Evolutionary conservation across 78 protist genomes (phyloP), one percentile per base, ranked within the genome.

Genomic region (Blattamonas nauphoetae): DNA sequence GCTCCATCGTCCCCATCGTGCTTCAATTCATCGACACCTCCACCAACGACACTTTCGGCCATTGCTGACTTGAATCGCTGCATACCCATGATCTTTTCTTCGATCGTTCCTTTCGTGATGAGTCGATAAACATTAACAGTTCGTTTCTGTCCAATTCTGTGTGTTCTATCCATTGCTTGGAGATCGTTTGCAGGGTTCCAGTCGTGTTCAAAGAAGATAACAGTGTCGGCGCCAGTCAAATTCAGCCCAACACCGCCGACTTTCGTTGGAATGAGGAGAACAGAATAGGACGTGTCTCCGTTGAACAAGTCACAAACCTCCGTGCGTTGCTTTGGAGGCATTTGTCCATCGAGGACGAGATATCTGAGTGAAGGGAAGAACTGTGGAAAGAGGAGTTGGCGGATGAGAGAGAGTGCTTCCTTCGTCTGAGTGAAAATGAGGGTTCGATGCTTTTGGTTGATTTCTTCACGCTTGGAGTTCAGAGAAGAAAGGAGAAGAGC

Each of bases 161-260:
- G 93, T 32, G 90, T 89, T 33, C 93, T 86, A 21, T 85, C 91
- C 89, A 87, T 85, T 32, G 89, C 88, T 35, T 85, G 81, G 78
- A 93, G 85, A 90, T 98, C 99, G 35, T 88, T 85, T 91, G 46
- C 88, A 64, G 99, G 99, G 87, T 98, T 98, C 98, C 98, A 97
- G 89, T 95, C 98, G 89, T 95, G 97, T 80, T 98, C 99, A 44
- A 92, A 44, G 84, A 98, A 96, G 86, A 98, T 88, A 38, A 98
- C 98, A 1, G 95, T 93, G 91, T 98, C 99, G 0, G 99, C 99
- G 41, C 96, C 94, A 0, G 98, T 41, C 64, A 97, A 89, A 86
- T 95, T 97, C 45, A 98, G 92, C 45, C 99, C 99, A 29, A 95
- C 91, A 32, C 98, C 97, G 32, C 99, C 99, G 2, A 98, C 98